Conservation (phyloP, 129 eudicot genomes). For the Oenanthe sinensis region DNA sequence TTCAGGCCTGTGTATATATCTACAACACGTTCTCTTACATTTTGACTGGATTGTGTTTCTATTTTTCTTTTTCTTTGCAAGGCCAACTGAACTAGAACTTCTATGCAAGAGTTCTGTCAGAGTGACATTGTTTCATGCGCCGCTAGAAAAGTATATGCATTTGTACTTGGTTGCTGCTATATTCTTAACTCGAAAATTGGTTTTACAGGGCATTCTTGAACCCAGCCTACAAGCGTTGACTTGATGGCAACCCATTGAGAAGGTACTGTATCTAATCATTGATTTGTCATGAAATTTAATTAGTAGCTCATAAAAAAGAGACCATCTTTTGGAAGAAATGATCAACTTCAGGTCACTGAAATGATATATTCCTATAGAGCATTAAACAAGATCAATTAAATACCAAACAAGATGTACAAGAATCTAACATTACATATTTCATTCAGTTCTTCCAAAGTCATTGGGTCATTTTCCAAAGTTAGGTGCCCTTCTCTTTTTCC, state of each 20-base stretch:
- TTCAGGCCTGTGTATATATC: not conserved
- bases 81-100: not conserved
- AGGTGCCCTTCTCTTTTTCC: not conserved
- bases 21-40: not conserved
- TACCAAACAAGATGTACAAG: not conserved
- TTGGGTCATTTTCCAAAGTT: not conserved
- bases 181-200: slow-evolving; percentile 15
- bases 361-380: not conserved
- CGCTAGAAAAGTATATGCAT: not conserved
- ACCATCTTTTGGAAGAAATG: not conserved
- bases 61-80: not conserved
- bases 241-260: slow-evolving; percentile 92
- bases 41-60: not conserved
- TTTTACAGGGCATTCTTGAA: slow-evolving; percentile 88
- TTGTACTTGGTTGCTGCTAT: not conserved
- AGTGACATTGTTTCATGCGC: not conserved
- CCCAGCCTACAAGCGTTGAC: slow-evolving; percentile 72
- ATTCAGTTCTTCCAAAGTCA: not conserved
- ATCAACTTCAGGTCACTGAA: not conserved
- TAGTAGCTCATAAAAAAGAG: not conserved
- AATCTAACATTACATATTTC: not conserved
- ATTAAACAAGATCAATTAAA: not conserved
- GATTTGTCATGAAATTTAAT: not conserved
- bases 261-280: slow-evolving; percentile 36
- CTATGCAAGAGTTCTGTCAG: not conserved